A percentile compares a stretch with the other conserved stretches of the same genome.
These are phyloP conservation scores for Candida stauntonica DNA, from an alignment of 805 yeast genomes.

Conservation along the genomic window DNA sequence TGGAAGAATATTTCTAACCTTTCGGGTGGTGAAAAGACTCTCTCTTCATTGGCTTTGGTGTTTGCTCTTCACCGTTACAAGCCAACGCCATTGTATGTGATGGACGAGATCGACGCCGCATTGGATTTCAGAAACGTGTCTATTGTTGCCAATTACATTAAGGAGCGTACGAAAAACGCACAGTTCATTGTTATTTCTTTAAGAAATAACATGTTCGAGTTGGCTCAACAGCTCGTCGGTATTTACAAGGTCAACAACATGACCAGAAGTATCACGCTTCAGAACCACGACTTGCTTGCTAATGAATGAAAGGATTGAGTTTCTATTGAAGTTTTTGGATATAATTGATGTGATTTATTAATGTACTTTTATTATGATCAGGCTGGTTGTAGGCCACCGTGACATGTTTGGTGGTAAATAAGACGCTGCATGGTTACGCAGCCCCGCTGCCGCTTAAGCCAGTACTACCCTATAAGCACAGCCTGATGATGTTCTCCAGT, in stretches of 20 bases:
- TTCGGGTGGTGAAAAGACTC: constrained; percentile 97
- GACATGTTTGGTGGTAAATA: constrained; percentile 1
- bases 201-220: constrained; percentile 96
- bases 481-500: neutral
- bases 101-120: constrained; percentile 99
- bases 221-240: constrained; percentile 92
- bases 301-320: constrained; percentile 2
- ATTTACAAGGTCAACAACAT: constrained; percentile 89
- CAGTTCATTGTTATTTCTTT: constrained; percentile 94
- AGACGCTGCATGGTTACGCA: neutral
- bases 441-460: neutral
- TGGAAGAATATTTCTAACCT: constrained; percentile 95
- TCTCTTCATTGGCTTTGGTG: constrained; percentile 90
- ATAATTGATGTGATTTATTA: too few species aligned
- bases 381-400: too few species aligned
- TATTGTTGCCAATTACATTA: constrained; percentile 94
- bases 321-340: too few species aligned
- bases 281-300: constrained; percentile 49
- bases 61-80: constrained; percentile 94
- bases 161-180: constrained; percentile 92
- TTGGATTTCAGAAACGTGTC: constrained; percentile 95
- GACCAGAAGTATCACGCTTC: constrained; percentile 79
- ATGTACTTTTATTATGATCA: too few species aligned
- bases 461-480: too few species aligned
- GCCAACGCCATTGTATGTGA: constrained; percentile 95